phyloP scores from a whole-genome alignment of 305 asterid species.

The Solanum hybrid region DNA sequence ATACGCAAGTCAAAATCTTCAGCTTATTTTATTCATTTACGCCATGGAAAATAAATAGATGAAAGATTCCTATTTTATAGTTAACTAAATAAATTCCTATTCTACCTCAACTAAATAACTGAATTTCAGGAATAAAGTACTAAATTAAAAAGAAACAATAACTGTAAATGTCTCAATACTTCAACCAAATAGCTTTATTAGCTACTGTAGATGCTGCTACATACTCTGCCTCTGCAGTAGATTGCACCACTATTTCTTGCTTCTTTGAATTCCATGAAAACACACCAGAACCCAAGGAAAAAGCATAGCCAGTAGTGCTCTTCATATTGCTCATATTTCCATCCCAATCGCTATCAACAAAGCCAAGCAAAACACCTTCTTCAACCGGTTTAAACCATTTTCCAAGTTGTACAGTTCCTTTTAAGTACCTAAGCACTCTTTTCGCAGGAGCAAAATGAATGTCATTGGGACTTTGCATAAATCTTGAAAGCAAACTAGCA shows the following conservation, averaged over 20 bases:
- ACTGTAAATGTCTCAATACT: neutral
- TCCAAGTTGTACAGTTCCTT: neutral
- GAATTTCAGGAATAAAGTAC: neutral
- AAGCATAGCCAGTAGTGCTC: neutral
- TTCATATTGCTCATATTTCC: neutral
- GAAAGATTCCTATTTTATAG: neutral
- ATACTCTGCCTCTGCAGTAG: neutral
- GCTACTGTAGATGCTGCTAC: neutral
- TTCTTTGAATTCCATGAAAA: neutral
- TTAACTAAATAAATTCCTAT: neutral
- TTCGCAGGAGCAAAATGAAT: neutral
- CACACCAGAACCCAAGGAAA: neutral
- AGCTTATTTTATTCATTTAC: neutral
- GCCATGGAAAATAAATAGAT: neutral
- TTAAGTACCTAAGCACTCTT: neutral
- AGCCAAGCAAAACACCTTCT: neutral
- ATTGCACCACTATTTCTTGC: neutral
- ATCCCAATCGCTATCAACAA: neutral
- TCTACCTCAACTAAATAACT: neutral
- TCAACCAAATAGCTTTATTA: neutral
- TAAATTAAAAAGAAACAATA: neutral
- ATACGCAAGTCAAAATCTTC: neutral
- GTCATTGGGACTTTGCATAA: neutral
- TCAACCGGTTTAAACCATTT: neutral
- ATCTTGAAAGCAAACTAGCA: neutral